phyloP scores from a whole-genome alignment of 2,329 filamentous ascomycete species.

The Neofusicoccum kwambonambiense region DNA sequence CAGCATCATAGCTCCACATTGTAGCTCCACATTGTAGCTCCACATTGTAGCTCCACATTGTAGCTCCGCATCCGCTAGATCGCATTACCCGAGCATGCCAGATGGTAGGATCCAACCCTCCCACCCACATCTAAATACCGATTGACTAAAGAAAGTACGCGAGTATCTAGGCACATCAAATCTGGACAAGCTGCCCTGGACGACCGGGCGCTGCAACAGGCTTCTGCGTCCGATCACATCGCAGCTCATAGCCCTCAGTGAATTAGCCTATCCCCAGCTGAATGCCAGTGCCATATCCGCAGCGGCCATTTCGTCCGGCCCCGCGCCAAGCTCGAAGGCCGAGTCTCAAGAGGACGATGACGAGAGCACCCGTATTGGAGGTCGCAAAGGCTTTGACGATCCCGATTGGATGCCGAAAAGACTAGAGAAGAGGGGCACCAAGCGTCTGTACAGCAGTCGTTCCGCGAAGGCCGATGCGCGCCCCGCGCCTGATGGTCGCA shows the following conservation, averaged over 20 bases:
- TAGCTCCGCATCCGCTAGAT: slow-evolving; percentile 2
- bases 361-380: not conserved
- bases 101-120: not conserved
- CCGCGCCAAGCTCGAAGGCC: not conserved
- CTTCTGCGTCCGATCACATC: slow-evolving; percentile 43
- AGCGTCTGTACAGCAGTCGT: slow-evolving; percentile 35
- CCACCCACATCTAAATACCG: not conserved
- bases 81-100: not conserved
- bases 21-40: not conserved
- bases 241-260: slow-evolving; percentile 40
- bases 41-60: not conserved
- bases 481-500: not conserved
- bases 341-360: not conserved
- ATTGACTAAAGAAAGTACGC: not conserved
- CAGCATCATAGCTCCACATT: slow-evolving; percentile 8
- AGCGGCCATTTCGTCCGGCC: not conserved
- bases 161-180: not conserved
- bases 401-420: slow-evolving; percentile 37
- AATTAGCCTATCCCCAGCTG: slow-evolving; percentile 26
- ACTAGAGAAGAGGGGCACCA: slow-evolving; percentile 24
- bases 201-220: slow-evolving; percentile 43
- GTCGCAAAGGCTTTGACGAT: slow-evolving; percentile 5
- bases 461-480: slow-evolving; percentile 21
- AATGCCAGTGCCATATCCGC: not conserved
- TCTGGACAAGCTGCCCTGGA: slow-evolving; percentile 33